phyloP scores from a whole-genome alignment of 2,329 filamentous ascomycete species.

The Pestalotiopsis sp. region DNA sequence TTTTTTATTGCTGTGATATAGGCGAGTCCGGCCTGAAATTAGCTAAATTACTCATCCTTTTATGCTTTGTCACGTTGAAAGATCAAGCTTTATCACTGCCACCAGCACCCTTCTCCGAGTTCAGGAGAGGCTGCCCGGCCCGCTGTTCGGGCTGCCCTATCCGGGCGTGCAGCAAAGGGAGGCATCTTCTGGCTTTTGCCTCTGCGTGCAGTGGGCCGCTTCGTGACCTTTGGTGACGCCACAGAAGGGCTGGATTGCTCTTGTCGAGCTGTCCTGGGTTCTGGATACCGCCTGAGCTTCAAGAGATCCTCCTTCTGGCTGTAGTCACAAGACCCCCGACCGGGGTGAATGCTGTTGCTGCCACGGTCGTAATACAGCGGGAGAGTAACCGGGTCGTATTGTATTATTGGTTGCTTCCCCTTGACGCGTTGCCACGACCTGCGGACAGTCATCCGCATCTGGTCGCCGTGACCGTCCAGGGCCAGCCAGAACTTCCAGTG shows the following conservation, averaged over 20 bases:
- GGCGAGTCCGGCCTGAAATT: no score
- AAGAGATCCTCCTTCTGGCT: constrained; percentile 42
- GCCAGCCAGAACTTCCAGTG: constrained; percentile 13
- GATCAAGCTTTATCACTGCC: no score
- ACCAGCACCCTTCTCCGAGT: no score
- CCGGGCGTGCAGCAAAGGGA: background rate
- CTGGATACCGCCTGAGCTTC: constrained; percentile 20
- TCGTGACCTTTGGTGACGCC: background rate
- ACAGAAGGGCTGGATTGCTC: background rate
- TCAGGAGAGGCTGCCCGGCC: no score
- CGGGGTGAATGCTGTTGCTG: constrained; percentile 17
- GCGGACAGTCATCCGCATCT: constrained; percentile 10
- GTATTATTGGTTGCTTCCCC: background rate
- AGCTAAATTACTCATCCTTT: no score
- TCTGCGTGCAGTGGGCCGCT: background rate
- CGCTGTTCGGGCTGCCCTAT: background rate
- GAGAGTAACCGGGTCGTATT: background rate
- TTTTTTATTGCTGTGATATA: no score
- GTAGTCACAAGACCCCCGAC: constrained; percentile 17
- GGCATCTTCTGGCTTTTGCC: background rate
- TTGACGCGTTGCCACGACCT: background rate
- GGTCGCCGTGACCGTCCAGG: constrained; percentile 1
- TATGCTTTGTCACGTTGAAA: no score
- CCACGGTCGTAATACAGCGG: constrained; percentile 15
- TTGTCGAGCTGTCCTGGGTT: background rate